A percentile compares a stretch with the other conserved stretches of the same genome.
Conservation (phyloP, 2,329 filamentous ascomycete genomes). For the Colletotrichum australisinense region DNA sequence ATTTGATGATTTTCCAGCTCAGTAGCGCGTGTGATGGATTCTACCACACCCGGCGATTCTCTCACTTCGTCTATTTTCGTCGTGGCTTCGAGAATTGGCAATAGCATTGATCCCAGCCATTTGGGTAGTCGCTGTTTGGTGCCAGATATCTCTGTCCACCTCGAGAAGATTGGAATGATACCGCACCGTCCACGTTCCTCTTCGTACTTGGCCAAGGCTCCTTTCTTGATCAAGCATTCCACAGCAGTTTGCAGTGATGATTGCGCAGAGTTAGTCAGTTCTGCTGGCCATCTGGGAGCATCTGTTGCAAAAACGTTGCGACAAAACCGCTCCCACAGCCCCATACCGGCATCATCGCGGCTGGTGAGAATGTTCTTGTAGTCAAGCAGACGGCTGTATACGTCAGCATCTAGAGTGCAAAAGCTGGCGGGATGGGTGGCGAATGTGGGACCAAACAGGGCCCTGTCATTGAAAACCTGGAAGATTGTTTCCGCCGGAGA, state of each 20-base stretch:
- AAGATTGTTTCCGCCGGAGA: slow-evolving; percentile 46
- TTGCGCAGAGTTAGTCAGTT: neutral
- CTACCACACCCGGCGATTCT: neutral
- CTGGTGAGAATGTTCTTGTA: neutral
- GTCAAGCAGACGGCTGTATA: slow-evolving; percentile 6
- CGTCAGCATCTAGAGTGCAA: neutral
- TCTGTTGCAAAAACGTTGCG: neutral
- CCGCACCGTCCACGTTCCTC: neutral
- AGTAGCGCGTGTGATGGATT: neutral
- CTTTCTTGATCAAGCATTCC: neutral
- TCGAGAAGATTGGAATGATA: neutral
- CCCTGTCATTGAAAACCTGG: slow-evolving; percentile 37
- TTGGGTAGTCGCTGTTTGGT: neutral
- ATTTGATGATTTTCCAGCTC: neutral
- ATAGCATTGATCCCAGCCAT: neutral
- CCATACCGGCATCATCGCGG: neutral
- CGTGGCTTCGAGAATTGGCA: neutral
- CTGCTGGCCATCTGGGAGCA: neutral
- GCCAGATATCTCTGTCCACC: neutral
- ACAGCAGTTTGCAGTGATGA: neutral
- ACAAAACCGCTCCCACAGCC: slow-evolving; percentile 29
- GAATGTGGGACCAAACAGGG: no score
- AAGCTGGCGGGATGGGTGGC: neutral
- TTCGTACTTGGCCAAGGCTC: slow-evolving; percentile 8
- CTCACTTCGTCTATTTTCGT: neutral